Percentiles rank a stretch among this genome's conserved stretches.
Evolutionary conservation across 495 filamentous ascomycete species (phyloP).

Genomic region (Extremus antarcticus): DNA sequence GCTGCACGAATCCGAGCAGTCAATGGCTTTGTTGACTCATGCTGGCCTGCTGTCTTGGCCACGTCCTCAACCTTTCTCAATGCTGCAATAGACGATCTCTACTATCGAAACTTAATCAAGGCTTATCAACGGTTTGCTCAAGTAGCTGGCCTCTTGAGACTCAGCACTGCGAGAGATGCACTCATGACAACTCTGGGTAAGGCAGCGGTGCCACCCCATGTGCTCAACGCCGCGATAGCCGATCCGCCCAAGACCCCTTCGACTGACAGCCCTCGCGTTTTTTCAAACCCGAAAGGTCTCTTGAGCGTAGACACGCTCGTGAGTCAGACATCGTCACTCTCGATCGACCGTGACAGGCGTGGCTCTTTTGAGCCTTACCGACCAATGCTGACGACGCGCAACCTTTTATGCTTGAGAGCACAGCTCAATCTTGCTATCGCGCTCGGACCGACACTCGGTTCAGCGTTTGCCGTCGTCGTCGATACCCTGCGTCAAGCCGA

Average conservation of each 20-base stretch:
- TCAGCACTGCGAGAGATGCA: constrained; percentile 80
- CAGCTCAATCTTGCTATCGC: constrained; percentile 91
- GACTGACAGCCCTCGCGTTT: constrained; percentile 42
- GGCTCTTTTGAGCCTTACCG: constrained; percentile 38
- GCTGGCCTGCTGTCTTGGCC: constrained; percentile 91
- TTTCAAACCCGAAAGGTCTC: constrained; percentile 52
- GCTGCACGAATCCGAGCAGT: constrained; percentile 60
- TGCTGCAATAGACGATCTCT: constrained; percentile 84
- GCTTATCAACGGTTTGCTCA: constrained; percentile 94
- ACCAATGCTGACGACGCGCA: constrained; percentile 67
- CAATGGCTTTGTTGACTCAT: constrained; percentile 72
- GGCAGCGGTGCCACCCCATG: constrained; percentile 71
- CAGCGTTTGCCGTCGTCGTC: constrained; percentile 79
- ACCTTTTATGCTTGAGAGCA: constrained; percentile 79
- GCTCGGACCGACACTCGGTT: constrained; percentile 72
- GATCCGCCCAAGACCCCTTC: constrained; percentile 34
- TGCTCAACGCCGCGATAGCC: constrained; percentile 48
- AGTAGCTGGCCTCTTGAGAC: constrained; percentile 76
- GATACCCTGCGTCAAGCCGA: constrained; percentile 89
- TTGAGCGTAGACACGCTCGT: constrained; percentile 54
- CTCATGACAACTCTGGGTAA: constrained; percentile 91
- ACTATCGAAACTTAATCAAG: constrained; percentile 84
- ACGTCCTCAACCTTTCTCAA: constrained; percentile 91
- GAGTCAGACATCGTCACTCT: constrained; percentile 33
- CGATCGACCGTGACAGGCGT: constrained; percentile 41